A percentile compares a stretch with the other conserved stretches of the same genome.
Conservation (phyloP, 176 grass and related monocot species). For the Hyparrhenia diplandra region DNA sequence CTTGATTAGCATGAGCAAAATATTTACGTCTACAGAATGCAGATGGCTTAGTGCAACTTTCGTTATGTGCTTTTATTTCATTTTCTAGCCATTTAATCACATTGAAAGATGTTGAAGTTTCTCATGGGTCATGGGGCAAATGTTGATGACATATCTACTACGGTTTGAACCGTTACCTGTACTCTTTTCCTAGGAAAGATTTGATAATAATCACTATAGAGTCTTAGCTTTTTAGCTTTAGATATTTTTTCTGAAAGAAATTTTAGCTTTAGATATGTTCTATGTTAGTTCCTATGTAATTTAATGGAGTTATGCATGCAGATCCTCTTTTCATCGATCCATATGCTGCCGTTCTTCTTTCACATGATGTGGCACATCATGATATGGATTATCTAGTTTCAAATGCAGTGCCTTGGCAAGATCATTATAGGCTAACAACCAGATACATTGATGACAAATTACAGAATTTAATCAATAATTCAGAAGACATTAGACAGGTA, state of each 20-base stretch:
- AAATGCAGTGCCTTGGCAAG: conserved; percentile 7
- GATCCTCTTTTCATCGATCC: conserved; percentile 88
- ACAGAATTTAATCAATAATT: conserved; percentile 44
- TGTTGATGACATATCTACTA: neutral
- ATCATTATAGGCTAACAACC: conserved; percentile 60
- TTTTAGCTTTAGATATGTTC: too few species aligned
- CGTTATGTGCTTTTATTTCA: neutral
- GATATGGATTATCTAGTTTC: conserved; percentile 22
- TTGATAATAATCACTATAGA: neutral
- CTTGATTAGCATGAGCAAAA: neutral
- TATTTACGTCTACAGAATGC: neutral
- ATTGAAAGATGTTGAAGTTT: neutral
- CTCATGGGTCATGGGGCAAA: neutral
- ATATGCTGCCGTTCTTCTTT: conserved; percentile 74
- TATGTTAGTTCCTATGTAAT: conserved; percentile 17
- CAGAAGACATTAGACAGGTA: conserved; percentile 77
- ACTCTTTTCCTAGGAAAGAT: neutral
- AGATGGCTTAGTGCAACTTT: neutral
- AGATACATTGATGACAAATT: conserved; percentile 86
- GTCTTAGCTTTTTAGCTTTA: neutral
- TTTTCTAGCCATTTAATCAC: neutral
- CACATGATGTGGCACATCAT: conserved; percentile 21
- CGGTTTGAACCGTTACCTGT: neutral
- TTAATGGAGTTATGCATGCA: conserved; percentile 22
- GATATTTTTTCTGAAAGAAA: too few species aligned